phyloP scores from a whole-genome alignment of 805 yeast species.

The Yarrowia keelungensis region DNA sequence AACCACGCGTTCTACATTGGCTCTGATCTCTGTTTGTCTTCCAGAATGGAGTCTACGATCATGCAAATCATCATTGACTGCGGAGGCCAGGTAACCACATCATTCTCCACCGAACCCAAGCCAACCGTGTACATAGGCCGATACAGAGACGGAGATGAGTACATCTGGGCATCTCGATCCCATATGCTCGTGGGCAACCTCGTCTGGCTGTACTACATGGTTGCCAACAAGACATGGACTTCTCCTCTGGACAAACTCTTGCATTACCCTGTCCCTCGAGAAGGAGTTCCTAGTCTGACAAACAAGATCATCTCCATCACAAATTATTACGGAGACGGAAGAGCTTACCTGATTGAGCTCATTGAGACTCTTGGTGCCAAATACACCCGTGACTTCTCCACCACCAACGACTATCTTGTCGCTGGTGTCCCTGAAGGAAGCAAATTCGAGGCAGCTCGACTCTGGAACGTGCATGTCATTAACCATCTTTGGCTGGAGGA shows the following conservation, averaged over 20 bases:
- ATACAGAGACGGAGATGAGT: slow-evolving; percentile 65
- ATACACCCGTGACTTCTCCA: slow-evolving; percentile 69
- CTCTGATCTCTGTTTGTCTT: slow-evolving; percentile 63
- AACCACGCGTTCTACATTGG: slow-evolving; percentile 60
- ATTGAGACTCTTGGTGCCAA: slow-evolving; percentile 75
- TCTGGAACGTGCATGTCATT: slow-evolving; percentile 71
- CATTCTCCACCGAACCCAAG: slow-evolving; percentile 45
- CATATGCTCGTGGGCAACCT: slow-evolving; percentile 65
- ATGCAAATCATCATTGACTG: slow-evolving; percentile 55
- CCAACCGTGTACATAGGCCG: slow-evolving; percentile 66
- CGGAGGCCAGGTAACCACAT: slow-evolving; percentile 59
- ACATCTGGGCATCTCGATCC: slow-evolving; percentile 54
- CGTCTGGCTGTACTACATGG: slow-evolving; percentile 76
- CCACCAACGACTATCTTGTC: slow-evolving; percentile 73
- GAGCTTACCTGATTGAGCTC: slow-evolving; percentile 71
- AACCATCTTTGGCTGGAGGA: slow-evolving; percentile 93
- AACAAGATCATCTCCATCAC: slow-evolving; percentile 70
- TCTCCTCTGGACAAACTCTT: slow-evolving; percentile 63
- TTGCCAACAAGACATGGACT: slow-evolving; percentile 62
- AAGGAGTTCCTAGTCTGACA: slow-evolving; percentile 61
- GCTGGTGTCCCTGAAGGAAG: slow-evolving; percentile 72
- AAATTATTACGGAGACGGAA: slow-evolving; percentile 84
- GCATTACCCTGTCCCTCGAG: slow-evolving; percentile 70
- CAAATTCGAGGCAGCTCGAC: slow-evolving; percentile 74
- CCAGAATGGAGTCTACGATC: slow-evolving; percentile 53